Evolutionary conservation across 2,329 filamentous ascomycete genomes (phyloP).

Genomic region (Colletotrichum tanaceti): DNA sequence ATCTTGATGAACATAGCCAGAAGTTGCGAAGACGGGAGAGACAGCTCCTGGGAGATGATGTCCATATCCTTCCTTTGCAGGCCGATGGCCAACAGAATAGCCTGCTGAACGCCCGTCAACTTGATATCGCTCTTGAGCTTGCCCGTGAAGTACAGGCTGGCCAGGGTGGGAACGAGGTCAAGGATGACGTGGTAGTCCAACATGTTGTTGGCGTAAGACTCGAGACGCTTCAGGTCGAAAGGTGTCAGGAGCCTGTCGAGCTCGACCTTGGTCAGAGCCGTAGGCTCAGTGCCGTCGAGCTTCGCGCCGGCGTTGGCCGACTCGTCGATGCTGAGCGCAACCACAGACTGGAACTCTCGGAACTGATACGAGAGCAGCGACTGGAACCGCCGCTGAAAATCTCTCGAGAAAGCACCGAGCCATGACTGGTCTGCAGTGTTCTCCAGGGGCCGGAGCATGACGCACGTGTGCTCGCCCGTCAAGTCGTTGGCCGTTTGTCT

Average conservation of each 20-base stretch:
- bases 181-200: conserved; percentile 98
- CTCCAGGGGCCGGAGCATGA: conserved; percentile 89
- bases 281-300: conserved; percentile 64
- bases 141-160: conserved; percentile 86
- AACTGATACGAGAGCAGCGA: conserved; percentile 93
- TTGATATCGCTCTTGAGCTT: conserved; percentile 74
- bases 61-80: conserved; percentile 91
- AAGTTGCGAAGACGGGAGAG: conserved; percentile 79
- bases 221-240: conserved; percentile 93
- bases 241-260: conserved; percentile 85
- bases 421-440: conserved; percentile 78
- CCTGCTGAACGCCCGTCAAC: conserved; percentile 84
- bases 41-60: conserved; percentile 80
- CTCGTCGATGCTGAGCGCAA: conserved; percentile 89
- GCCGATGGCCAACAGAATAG: conserved; percentile 89
- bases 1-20: conserved; percentile 99
- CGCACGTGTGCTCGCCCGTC: conserved; percentile 96
- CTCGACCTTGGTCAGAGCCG: conserved; percentile 76
- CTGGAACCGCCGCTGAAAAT: conserved; percentile 96
- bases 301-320: conserved; percentile 80
- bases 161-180: conserved; percentile 87
- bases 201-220: conserved; percentile 96
- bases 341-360: conserved; percentile 79
- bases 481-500: conserved; percentile 96
- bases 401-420: conserved; percentile 89